Conservation (phyloP, 1,139 yeast species). For the Suzukiozyma palmioleophila region DNA sequence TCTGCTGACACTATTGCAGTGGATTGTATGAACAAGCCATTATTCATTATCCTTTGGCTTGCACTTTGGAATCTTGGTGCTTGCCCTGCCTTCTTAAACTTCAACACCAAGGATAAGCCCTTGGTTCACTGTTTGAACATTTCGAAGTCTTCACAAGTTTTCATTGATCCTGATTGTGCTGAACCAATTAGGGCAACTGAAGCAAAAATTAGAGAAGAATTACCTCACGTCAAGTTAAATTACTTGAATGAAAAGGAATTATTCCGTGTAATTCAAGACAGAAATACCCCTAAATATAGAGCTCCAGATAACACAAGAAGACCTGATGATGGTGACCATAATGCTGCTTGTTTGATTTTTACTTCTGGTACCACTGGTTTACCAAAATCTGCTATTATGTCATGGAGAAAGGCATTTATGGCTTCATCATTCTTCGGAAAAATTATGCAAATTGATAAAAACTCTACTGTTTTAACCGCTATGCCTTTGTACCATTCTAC, state of each 20-base stretch:
- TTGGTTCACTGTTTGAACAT: conserved; percentile 77
- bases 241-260: conserved; percentile 54
- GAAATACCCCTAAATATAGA: conserved; percentile 48
- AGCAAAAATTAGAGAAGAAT: conserved; percentile 37
- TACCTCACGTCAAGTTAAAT: conserved; percentile 41
- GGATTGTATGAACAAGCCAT: conserved; percentile 78
- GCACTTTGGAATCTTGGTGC: conserved; percentile 93
- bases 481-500: conserved; percentile 97
- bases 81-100: conserved; percentile 80
- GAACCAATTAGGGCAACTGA: conserved; percentile 53
- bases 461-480: conserved; percentile 72
- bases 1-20: conserved; percentile 71
- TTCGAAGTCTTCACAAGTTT: conserved; percentile 59
- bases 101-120: conserved; percentile 70
- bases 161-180: conserved; percentile 72
- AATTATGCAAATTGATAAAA: conserved; percentile 55
- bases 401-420: conserved; percentile 79
- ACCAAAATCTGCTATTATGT: conserved; percentile 92
- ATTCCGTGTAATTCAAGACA: conserved; percentile 38
- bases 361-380: conserved; percentile 96
- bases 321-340: conserved; percentile 50
- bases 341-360: conserved; percentile 71
- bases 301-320: conserved; percentile 56
- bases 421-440: conserved; percentile 70
- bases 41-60: conserved; percentile 75